Evolutionary conservation across 2,329 filamentous ascomycete genomes (phyloP).

Genomic region (Aspergillus novofumigatus): DNA sequence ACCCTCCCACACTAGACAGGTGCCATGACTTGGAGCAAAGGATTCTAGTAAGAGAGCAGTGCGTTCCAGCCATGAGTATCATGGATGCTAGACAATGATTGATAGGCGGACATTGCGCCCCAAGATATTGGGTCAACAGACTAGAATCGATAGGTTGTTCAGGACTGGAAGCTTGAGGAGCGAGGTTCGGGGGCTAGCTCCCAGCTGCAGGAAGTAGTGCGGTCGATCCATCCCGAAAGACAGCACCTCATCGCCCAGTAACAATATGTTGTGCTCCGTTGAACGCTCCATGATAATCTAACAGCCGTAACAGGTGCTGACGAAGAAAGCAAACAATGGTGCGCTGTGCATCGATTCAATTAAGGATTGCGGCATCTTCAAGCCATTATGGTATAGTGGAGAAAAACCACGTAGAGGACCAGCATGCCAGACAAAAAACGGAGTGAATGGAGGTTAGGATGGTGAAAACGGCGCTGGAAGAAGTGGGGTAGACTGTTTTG

Average conservation of each 20-base stretch:
- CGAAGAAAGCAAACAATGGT: slow-evolving; percentile 4
- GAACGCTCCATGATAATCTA: slow-evolving; percentile 9
- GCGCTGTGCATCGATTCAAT: slow-evolving; percentile 17
- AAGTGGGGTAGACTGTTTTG: slow-evolving; percentile 17
- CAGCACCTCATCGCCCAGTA: slow-evolving; percentile 10
- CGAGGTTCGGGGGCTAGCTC: slow-evolving; percentile 16
- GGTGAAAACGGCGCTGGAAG: slow-evolving; percentile 14
- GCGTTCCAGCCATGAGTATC: slow-evolving; percentile 13
- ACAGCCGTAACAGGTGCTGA: not conserved
- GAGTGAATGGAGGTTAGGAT: slow-evolving; percentile 12
- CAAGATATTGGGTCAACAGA: slow-evolving; percentile 20
- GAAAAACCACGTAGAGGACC: not conserved
- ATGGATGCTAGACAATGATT: slow-evolving; percentile 10
- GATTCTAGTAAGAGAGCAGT: slow-evolving; percentile 7
- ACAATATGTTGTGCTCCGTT: slow-evolving; percentile 8
- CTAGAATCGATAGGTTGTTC: slow-evolving; percentile 14
- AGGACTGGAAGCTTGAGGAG: slow-evolving; percentile 8
- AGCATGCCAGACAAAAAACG: not conserved
- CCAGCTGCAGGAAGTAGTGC: slow-evolving; percentile 13
- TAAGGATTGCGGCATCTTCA: slow-evolving; percentile 17
- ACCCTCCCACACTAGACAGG: not conserved
- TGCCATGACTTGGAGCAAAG: not conserved
- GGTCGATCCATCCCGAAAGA: slow-evolving; percentile 18
- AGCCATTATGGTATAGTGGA: slow-evolving; percentile 19
- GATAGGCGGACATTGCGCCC: slow-evolving; percentile 19